phyloP scores from a whole-genome alignment of 1,139 yeast species.

The Suhomyces taliae region DNA sequence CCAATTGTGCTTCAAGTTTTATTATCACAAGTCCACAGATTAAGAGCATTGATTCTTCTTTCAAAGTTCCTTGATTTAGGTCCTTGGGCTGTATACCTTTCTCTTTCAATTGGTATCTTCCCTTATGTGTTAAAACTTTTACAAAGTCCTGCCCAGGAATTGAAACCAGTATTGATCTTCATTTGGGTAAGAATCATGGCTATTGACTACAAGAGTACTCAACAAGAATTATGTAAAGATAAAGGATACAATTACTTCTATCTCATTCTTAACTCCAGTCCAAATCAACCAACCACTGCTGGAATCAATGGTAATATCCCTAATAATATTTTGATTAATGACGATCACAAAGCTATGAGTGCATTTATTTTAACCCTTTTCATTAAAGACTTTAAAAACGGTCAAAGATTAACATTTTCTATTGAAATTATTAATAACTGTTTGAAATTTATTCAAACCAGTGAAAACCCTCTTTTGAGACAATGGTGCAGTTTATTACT shows the following conservation, averaged over 20 bases:
- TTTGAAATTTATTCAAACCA: constrained; percentile 61
- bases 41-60: constrained; percentile 80
- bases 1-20: constrained; percentile 93
- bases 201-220: constrained; percentile 86
- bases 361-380: constrained; percentile 85
- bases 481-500: constrained; percentile 89
- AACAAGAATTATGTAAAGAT: constrained; percentile 88
- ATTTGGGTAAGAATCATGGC: constrained; percentile 99
- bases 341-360: constrained; percentile 94
- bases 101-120: constrained; percentile 91
- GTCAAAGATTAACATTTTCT: constrained; percentile 78
- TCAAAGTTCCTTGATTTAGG: constrained; percentile 90
- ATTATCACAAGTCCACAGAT: constrained; percentile 89
- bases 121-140: constrained; percentile 89
- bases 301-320: constrained; percentile 21
- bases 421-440: constrained; percentile 72
- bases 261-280: constrained; percentile 55
- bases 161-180: constrained; percentile 90
- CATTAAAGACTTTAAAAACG: constrained; percentile 74
- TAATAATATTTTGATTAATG: constrained; percentile 44
- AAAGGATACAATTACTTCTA: constrained; percentile 88
- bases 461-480: constrained; percentile 81
- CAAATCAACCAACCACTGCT: constrained; percentile 26
- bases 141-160: constrained; percentile 94
- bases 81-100: constrained; percentile 95